Conservation (phyloP, 768 basidiomycete species). For the Termitomyces sp. region DNA sequence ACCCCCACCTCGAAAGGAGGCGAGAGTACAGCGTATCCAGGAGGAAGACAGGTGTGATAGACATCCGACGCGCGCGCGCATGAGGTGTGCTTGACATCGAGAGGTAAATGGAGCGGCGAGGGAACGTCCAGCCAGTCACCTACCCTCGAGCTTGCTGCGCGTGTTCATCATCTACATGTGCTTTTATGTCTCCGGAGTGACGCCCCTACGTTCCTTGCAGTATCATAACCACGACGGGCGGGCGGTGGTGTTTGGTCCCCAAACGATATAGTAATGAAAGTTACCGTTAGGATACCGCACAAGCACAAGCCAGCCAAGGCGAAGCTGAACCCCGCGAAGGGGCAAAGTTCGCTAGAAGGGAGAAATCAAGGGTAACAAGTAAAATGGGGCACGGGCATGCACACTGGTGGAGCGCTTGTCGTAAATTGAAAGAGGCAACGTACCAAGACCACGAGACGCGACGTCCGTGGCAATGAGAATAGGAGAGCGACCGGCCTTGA, state of each 20-base stretch:
- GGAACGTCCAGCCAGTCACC: conserved; percentile 12
- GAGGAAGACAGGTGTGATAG: conserved; percentile 43
- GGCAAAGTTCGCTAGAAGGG: conserved; percentile 14
- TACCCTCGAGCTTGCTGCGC: conserved; percentile 30
- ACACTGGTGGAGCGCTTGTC: conserved; percentile 40
- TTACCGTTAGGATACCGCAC: conserved; percentile 23
- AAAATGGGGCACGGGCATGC: conserved; percentile 17
- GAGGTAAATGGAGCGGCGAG: conserved; percentile 20
- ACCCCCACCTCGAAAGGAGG: conserved; percentile 26
- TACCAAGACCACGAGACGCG: conserved; percentile 99
- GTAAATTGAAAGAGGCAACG: conserved; percentile 52
- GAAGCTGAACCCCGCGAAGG: conserved; percentile 14
- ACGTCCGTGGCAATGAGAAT: conserved; percentile 99
- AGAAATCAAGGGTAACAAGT: conserved; percentile 11
- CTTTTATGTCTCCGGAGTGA: conserved; percentile 33
- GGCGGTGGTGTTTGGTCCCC: conserved; percentile 13
- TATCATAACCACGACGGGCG: conserved; percentile 7
- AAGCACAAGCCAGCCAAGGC: conserved; percentile 12
- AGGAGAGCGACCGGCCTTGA: conserved; percentile 95
- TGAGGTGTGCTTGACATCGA: conserved; percentile 23
- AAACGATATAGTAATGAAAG: conserved; percentile 11
- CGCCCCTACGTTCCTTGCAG: conserved; percentile 17
- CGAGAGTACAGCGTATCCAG: conserved; percentile 41
- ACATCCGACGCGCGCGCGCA: conserved; percentile 39
- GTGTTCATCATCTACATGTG: conserved; percentile 27